Evolutionary conservation across 768 basidiomycete genomes (phyloP), one percentile per base, ranked within the genome.

Genomic region (Auriculariales sp.): DNA sequence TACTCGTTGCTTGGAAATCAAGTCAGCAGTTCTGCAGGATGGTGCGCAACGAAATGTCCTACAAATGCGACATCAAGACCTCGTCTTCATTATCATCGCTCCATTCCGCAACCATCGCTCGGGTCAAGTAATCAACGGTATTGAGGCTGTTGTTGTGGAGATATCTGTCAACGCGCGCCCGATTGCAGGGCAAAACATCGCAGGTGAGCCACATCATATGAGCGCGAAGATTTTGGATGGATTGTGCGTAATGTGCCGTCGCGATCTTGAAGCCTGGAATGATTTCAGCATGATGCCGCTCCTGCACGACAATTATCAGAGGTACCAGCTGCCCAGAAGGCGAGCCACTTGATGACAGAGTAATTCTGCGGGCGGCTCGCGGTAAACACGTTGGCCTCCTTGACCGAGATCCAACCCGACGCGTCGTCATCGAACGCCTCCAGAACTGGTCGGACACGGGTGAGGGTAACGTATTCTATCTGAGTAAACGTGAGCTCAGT

Each of bases 341-440:
- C 58, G 14, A 66, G 46, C 62, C 65, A 66, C 25, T 59, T n/a
- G n/a, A n/a, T n/a, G n/a, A n/a, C n/a, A 57, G 1, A 67, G 4
- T 28, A 14, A 10, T 53, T 53, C 1, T 28, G 11, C 2, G 62
- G 66, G 3, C 56, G 49, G 19, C 54, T 48, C 2, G 48, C 34
- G 3, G 61, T 62, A 42, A 67, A 64, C 1, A 42, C 49, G 48
- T 67, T 67, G n/a, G 64, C 58, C 48, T 67, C 65, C 3, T 50
- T 31, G 15, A 66, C 57, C 1, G 61, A 60, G 49, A 62, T 59
- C 45, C 59, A 66, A 2, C 66, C 64, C 0, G 64, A 65, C 3
- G 59, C 59, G 46, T 67, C 64, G 22, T 63, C 60, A 48, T 67
- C 66, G 46, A 66, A 56, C 14, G 63, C 63, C 46, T 66, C 66